Evolutionary conservation across 75 land plant genomes (phyloP).

Genomic region (Picea sitchensis): DNA sequence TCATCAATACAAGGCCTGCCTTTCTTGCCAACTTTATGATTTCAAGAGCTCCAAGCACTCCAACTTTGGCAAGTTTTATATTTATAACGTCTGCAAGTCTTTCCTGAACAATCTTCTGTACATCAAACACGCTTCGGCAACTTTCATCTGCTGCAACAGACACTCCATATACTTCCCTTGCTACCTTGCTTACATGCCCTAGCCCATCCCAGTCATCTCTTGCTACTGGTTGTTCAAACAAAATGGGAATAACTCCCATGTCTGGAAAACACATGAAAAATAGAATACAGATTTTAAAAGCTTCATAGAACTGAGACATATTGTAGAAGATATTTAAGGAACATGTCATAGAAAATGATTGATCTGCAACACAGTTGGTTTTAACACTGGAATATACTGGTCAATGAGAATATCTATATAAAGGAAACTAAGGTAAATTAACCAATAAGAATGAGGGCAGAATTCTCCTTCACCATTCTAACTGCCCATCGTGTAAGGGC

Average conservation of each 20-base stretch:
- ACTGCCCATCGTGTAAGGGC: too few species aligned
- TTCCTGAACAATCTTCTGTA: constrained; percentile 43
- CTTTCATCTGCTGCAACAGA: constrained; percentile 94
- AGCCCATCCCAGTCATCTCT: constrained; percentile 88
- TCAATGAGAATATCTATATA: neutral
- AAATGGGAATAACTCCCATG: constrained; percentile 63
- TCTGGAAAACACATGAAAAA: constrained; percentile 28
- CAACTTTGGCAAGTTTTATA: constrained; percentile 76
- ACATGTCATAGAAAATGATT: neutral
- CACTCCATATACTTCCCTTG: constrained; percentile 65
- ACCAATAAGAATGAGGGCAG: too few species aligned
- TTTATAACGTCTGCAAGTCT: constrained; percentile 78
- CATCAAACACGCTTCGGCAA: constrained; percentile 70
- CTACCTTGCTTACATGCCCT: constrained; percentile 45
- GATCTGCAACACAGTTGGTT: neutral
- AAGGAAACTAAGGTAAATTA: neutral
- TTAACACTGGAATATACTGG: neutral
- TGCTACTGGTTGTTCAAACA: constrained; percentile 82
- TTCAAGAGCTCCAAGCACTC: constrained; percentile 74
- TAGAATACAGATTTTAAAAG: neutral
- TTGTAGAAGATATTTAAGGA: neutral
- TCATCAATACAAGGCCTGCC: constrained; percentile 61
- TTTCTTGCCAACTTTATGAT: constrained; percentile 51
- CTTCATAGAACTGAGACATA: neutral
- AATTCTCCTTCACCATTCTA: too few species aligned